Base-by-base conservation (phyloP, 2,329 filamentous ascomycete genomes). In the Aspergillus flavus region DNA sequence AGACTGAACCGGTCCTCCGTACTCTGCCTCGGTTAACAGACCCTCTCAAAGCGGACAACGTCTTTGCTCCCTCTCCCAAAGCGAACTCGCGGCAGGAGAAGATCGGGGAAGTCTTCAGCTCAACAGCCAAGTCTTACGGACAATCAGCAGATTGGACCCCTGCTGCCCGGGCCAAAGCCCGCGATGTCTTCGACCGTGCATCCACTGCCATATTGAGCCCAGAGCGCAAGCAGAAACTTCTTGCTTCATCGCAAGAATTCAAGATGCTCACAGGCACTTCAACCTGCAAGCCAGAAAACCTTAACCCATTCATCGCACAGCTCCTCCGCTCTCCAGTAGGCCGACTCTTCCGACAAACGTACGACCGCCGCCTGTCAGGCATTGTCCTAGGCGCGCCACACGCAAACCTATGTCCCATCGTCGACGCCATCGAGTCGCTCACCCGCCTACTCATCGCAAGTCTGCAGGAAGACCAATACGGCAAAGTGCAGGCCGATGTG, bases 401-500 rank as follows among this genome's bases (percentile, higher is more conserved):
- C 71, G 90, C 89, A 3, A 88, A 91, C 72, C 81, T 87, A 1
- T 86, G 86, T 34, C 80, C 90, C 19, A 89, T 93, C 68, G 78
- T 91, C 57, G 88, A 94, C 73, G 90, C 92, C 1, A 83, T 89
- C n/a, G 87, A 88, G 63, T 86, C 90, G 0, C 80, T 95, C 45
- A 87, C 87, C 14, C 84, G 85, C 57, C 83, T 98, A 32, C 86
- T 91, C 0, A 85, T 92, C 4, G 86, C 86, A 65, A 94, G 91
- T 76, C 79, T 97, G 59, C 81, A 82, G 4, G 94, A 98, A 76
- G 94, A 98, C 75, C 85, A 85, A 54, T 95, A 89, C 73, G 94
- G 94, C 16, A 91, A 92, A 69, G 94, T 96, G n/a, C 90, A 96
- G 68, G 84, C 88, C 50, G 91, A 95, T 67, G 88, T 98, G 2